A percentile compares a stretch with the other conserved stretches of the same genome.
Conservation (phyloP, 352 stramenopile genomes). For the Saprolegnia parasitica region DNA sequence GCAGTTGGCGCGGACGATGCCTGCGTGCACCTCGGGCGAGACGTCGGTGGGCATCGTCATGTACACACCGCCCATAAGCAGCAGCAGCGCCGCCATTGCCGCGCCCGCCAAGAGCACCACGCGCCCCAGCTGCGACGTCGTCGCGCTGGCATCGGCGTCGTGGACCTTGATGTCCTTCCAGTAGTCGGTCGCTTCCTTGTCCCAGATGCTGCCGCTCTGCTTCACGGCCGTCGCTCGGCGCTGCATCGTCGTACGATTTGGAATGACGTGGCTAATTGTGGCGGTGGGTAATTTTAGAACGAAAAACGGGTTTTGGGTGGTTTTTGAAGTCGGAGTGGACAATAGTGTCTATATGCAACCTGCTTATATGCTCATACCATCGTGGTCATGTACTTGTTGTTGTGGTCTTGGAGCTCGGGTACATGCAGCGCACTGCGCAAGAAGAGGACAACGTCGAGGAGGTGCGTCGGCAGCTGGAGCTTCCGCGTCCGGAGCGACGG, state of each 20-base stretch:
- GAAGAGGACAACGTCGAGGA: conserved; percentile 73
- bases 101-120: neutral
- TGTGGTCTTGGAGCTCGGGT: conserved; percentile 36
- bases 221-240: neutral
- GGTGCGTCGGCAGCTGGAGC: conserved; percentile 66
- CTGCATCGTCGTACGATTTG: too few species aligned
- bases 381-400: too few species aligned
- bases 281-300: too few species aligned
- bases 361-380: too few species aligned
- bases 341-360: too few species aligned
- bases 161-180: conserved; percentile 6
- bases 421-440: conserved; percentile 71
- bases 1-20: conserved; percentile 5
- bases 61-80: neutral
- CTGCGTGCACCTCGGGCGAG: too few species aligned
- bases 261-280: too few species aligned
- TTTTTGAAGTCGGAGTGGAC: too few species aligned
- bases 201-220: conserved; percentile 11
- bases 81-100: neutral
- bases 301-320: too few species aligned
- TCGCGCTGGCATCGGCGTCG: neutral
- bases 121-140: too few species aligned
- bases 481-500: conserved; percentile 78
- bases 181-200: conserved; percentile 10
- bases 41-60: neutral